Evolutionary conservation across 208 protist genomes (phyloP).

Genomic region (Leishmania lainsoni): DNA sequence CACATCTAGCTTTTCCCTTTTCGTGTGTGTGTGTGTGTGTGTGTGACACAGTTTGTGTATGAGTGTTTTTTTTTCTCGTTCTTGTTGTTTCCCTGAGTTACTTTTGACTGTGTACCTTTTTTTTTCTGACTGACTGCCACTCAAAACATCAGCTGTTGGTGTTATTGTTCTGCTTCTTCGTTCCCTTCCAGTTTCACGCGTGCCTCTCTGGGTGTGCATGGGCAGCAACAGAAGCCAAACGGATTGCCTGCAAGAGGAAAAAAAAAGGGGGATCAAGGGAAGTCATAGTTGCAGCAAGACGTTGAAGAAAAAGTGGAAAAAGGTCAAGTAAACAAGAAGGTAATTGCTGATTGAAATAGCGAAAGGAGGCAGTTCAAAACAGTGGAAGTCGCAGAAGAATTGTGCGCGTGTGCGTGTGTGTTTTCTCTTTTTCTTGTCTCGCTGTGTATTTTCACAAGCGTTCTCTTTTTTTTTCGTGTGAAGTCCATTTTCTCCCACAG

Average conservation of each 20-base stretch:
- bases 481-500: not conserved
- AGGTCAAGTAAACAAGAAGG: not conserved
- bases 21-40: not conserved
- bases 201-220: not conserved
- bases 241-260: not conserved
- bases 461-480: too few species aligned
- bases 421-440: not conserved
- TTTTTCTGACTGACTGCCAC: not conserved
- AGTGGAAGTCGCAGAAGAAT: not conserved
- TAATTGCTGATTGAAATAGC: not conserved
- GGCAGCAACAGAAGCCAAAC: not conserved
- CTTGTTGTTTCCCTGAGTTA: not conserved
- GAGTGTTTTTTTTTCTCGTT: slow-evolving; percentile 1
- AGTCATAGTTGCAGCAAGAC: not conserved
- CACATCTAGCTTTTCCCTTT: slow-evolving; percentile 1
- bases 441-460: not conserved
- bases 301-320: not conserved
- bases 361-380: not conserved
- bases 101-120: not conserved
- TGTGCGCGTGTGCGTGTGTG: not conserved
- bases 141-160: not conserved
- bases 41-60: not conserved
- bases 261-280: not conserved
- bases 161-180: not conserved
- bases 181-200: not conserved